phyloP scores from a whole-genome alignment of 305 asterid genomes.

The Fraxinus angustifolia region DNA sequence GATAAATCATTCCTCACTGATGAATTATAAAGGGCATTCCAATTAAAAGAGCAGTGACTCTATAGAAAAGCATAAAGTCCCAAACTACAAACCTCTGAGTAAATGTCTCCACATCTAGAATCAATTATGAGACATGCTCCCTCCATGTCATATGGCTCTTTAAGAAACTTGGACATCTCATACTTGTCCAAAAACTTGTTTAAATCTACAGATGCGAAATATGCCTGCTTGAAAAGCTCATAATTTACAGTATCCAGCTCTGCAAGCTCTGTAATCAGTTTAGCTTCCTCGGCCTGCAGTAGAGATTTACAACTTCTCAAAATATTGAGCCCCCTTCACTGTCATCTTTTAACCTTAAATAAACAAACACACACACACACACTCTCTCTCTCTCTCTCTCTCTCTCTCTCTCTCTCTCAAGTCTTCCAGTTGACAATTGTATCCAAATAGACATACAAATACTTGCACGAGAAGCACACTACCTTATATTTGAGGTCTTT shows the following conservation, averaged over 20 bases:
- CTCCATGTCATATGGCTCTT: conserved; percentile 66
- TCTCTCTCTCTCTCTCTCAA: background rate
- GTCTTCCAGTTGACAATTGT: background rate
- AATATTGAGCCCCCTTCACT: background rate
- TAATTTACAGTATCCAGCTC: conserved; percentile 61
- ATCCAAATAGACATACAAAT: background rate
- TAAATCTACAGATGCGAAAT: conserved; percentile 56
- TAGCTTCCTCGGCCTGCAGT: conserved; percentile 81
- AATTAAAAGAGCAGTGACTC: background rate
- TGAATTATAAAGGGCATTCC: background rate
- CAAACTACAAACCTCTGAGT: conserved; percentile 64
- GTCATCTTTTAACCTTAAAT: background rate
- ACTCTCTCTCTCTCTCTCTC: too few species aligned
- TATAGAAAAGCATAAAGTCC: background rate
- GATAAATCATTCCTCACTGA: background rate
- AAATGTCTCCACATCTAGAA: conserved; percentile 46
- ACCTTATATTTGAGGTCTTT: conserved; percentile 70
- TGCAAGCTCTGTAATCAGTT: conserved; percentile 74
- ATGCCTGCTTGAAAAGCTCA: conserved; percentile 75
- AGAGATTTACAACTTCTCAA: conserved; percentile 3
- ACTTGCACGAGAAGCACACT: background rate
- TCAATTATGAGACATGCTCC: conserved; percentile 74
- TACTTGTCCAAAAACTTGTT: conserved; percentile 58
- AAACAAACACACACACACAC: background rate
- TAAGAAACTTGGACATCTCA: conserved; percentile 66